Conservation (phyloP, 306 rosid species). For the Alnus glutinosa region DNA sequence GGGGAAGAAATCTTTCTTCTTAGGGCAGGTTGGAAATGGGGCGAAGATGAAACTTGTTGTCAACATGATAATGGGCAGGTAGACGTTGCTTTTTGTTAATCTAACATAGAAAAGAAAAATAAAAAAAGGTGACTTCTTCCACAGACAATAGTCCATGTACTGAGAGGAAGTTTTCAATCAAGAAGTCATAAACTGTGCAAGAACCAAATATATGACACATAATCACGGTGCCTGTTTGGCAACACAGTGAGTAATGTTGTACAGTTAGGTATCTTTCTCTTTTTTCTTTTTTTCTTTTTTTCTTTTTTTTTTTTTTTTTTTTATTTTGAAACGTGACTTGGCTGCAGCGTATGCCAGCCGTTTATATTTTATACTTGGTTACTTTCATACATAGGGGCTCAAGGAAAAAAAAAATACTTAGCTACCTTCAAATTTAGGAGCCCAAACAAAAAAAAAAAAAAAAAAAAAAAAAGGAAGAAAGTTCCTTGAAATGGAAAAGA, state of each 20-base stretch:
- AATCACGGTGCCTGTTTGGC: not conserved
- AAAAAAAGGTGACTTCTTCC: not conserved
- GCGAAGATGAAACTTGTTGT: conserved; percentile 97
- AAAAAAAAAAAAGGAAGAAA: too few species aligned
- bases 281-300: too few species aligned
- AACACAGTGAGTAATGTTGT: not conserved
- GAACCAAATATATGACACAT: not conserved
- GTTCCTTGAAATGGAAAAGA: too few species aligned
- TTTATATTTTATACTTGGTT: too few species aligned
- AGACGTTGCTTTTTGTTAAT: conserved; percentile 8
- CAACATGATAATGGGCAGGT: conserved; percentile 99
- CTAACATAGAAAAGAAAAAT: not conserved
- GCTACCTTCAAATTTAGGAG: too few species aligned
- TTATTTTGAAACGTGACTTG: too few species aligned
- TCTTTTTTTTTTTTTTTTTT: too few species aligned
- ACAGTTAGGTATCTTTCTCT: too few species aligned
- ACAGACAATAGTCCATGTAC: not conserved
- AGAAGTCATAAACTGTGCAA: not conserved
- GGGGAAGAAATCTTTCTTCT: conserved; percentile 82
- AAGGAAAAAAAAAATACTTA: too few species aligned
- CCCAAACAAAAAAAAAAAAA: too few species aligned
- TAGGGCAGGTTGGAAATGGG: conserved; percentile 93
- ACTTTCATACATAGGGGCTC: too few species aligned
- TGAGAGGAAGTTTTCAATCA: not conserved
- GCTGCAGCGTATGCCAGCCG: too few species aligned